phyloP scores from a whole-genome alignment of 1,284 basidiomycete species.

The Flammula alnicola region DNA sequence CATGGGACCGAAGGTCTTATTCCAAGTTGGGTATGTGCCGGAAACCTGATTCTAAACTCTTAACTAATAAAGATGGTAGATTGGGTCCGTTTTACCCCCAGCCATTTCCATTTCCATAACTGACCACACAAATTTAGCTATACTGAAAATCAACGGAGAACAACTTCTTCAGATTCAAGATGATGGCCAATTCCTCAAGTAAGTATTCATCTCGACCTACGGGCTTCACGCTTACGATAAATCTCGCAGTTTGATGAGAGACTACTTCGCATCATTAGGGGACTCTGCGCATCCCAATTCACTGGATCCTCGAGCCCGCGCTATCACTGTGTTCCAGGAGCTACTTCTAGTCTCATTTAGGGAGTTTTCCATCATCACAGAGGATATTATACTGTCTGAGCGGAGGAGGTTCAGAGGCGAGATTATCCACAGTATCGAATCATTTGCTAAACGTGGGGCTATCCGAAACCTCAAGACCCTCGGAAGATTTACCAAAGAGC shows the following conservation, averaged over 20 bases:
- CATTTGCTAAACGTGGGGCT: constrained; percentile 94
- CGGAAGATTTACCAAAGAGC: constrained; percentile 87
- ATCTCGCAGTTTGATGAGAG: constrained; percentile 79
- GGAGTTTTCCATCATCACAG: constrained; percentile 96
- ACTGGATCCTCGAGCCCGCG: constrained; percentile 86
- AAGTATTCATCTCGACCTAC: constrained; percentile 25
- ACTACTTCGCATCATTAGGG: constrained; percentile 93
- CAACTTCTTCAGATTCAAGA: constrained; percentile 94
- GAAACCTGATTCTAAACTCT: not conserved
- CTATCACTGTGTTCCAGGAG: constrained; percentile 98
- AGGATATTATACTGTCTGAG: constrained; percentile 92
- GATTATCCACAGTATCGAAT: constrained; percentile 93
- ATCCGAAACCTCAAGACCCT: constrained; percentile 87
- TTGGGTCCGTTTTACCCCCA: constrained; percentile 32
- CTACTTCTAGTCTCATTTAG: constrained; percentile 95
- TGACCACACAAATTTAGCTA: constrained; percentile 57
- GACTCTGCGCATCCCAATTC: constrained; percentile 95
- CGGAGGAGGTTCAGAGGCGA: constrained; percentile 88
- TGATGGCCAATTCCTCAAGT: constrained; percentile 97
- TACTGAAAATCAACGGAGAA: constrained; percentile 98
- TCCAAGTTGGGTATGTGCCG: constrained; percentile 88
- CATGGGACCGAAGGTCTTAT: constrained; percentile 98
- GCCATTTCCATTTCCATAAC: not conserved
- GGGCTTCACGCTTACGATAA: constrained; percentile 9
- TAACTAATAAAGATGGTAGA: constrained; percentile 26